Percentiles rank a stretch among this genome's conserved stretches.
phyloP scores from a whole-genome alignment of 2,329 filamentous ascomycete genomes.

The Phyllosticta capitalensis region DNA sequence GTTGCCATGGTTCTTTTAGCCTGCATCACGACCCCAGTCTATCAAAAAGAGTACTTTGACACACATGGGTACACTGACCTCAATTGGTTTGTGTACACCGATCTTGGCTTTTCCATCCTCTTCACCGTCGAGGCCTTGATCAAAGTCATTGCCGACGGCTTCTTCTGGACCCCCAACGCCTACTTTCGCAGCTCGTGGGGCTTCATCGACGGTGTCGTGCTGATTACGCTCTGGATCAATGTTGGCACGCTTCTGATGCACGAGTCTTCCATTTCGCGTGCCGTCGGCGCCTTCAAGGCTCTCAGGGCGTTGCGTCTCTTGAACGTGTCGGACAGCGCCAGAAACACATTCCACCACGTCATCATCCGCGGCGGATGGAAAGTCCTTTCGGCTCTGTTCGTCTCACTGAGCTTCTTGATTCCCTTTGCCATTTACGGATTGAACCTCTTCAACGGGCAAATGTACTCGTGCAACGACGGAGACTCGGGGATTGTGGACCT shows the following conservation, averaged over 20 bases:
- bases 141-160: constrained; percentile 90
- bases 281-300: constrained; percentile 94
- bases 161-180: constrained; percentile 94
- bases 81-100: constrained; percentile 94
- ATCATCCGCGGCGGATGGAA: constrained; percentile 94
- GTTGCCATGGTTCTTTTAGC: constrained; percentile 97
- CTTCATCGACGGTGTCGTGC: constrained; percentile 83
- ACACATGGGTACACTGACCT: constrained; percentile 48
- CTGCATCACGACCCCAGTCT: constrained; percentile 87
- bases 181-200: constrained; percentile 97
- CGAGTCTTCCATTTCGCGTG: constrained; percentile 76
- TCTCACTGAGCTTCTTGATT: constrained; percentile 86
- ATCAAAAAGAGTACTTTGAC: constrained; percentile 78
- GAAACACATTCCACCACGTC: constrained; percentile 93
- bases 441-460: constrained; percentile 79
- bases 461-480: constrained; percentile 72
- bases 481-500: constrained; percentile 48
- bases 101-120: constrained; percentile 77
- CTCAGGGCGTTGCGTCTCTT: constrained; percentile 81
- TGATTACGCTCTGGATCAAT: constrained; percentile 92
- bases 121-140: constrained; percentile 82
- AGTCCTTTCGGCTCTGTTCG: constrained; percentile 82
- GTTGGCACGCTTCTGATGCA: constrained; percentile 73
- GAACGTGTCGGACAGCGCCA: constrained; percentile 91
- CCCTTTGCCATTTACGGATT: constrained; percentile 95